Evolutionary conservation across 768 basidiomycete genomes (phyloP).

Genomic region (Suillus tomentosus): DNA sequence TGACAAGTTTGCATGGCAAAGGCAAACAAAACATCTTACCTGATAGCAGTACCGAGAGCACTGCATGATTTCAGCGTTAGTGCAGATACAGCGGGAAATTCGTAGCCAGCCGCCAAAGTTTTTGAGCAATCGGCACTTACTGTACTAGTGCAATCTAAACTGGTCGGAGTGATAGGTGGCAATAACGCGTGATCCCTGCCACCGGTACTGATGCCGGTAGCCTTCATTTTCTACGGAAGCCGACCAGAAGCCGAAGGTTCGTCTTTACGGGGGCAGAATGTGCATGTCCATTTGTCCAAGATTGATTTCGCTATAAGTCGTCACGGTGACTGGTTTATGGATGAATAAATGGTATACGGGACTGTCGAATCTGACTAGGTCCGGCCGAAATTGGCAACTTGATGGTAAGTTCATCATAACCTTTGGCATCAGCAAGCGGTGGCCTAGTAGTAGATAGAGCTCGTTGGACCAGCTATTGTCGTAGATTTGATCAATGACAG

Average conservation of each 20-base stretch:
- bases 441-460: not conserved
- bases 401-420: too few species aligned
- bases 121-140: not conserved
- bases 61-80: not conserved
- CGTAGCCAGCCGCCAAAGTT: not conserved
- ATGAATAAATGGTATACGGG: too few species aligned
- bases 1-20: constrained; percentile 30
- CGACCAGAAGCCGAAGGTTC: not conserved
- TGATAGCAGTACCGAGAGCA: not conserved
- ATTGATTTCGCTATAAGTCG: not conserved
- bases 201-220: not conserved
- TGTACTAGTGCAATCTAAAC: not conserved
- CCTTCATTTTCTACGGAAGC: not conserved
- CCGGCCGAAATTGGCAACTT: too few species aligned
- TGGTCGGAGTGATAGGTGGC: not conserved
- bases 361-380: too few species aligned
- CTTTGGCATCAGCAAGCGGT: not conserved
- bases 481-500: not conserved
- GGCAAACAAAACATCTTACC: constrained; percentile 14
- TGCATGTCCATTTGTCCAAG: not conserved
- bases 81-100: not conserved
- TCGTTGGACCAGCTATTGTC: not conserved
- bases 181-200: not conserved
- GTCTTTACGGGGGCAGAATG: not conserved
- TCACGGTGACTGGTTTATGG: not conserved